Evolutionary conservation across 2,329 filamentous ascomycete species (phyloP).

Genomic region (Setomelanomma holmii): DNA sequence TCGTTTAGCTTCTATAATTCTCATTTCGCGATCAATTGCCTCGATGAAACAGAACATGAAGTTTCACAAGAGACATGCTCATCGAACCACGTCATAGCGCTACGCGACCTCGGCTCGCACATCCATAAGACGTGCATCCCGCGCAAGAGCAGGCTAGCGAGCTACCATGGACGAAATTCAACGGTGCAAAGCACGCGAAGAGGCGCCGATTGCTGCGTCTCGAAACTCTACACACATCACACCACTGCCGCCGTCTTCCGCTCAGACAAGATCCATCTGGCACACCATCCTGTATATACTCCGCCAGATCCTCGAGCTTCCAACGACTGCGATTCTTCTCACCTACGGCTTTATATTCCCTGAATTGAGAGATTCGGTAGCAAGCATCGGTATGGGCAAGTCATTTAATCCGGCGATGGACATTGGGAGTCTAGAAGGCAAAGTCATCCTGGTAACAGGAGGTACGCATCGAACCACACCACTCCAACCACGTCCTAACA

Average conservation of each 20-base stretch:
- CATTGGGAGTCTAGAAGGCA: constrained; percentile 36
- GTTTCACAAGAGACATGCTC: too few relatives aligned
- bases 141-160: not conserved
- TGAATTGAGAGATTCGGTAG: constrained; percentile 6
- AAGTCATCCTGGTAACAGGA: constrained; percentile 46
- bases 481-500: constrained; percentile 2
- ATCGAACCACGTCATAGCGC: not conserved
- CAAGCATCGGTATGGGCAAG: constrained; percentile 21
- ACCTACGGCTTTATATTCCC: constrained; percentile 15
- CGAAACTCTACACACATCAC: not conserved
- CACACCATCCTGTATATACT: constrained; percentile 4
- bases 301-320: not conserved
- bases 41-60: too few relatives aligned
- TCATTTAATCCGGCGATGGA: constrained; percentile 36
- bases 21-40: too few relatives aligned
- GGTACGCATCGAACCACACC: constrained; percentile 26
- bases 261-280: not conserved
- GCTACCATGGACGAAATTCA: constrained; percentile 1
- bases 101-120: not conserved
- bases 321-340: constrained; percentile 5
- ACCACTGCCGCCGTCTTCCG: not conserved
- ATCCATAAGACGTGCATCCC: not conserved
- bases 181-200: not conserved
- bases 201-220: not conserved
- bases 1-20: too few relatives aligned